A percentile compares a stretch with the other conserved stretches of the same genome.
phyloP scores from a whole-genome alignment of 148 eudicot genomes.

The Fagopyrum esculentum region DNA sequence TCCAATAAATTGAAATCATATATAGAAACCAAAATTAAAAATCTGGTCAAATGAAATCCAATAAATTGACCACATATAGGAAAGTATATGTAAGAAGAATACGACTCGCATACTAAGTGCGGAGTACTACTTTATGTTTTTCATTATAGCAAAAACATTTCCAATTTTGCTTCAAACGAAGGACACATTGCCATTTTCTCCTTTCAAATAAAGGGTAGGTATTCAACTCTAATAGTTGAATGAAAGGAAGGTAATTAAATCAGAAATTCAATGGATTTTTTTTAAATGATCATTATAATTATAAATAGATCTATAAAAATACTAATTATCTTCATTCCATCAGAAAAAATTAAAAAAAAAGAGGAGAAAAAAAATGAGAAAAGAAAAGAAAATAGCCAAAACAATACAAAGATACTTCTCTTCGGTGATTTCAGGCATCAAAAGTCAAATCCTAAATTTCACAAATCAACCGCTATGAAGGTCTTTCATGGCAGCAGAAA shows the following conservation, averaged over 20 bases:
- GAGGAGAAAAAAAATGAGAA: not conserved
- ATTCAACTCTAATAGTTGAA: too few relatives aligned
- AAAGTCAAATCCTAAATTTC: slow-evolving; percentile 1
- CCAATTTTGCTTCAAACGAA: not conserved
- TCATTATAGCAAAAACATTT: not conserved
- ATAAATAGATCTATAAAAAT: not conserved
- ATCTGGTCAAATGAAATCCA: too few relatives aligned
- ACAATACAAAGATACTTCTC: not conserved
- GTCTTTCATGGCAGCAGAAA: slow-evolving; percentile 1
- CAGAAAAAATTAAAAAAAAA: not conserved
- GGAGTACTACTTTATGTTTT: not conserved
- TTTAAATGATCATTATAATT: not conserved
- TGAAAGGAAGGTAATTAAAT: slow-evolving; percentile 1
- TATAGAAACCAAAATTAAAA: not conserved
- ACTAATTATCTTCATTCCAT: not conserved
- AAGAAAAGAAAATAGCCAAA: not conserved
- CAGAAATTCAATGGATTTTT: not conserved
- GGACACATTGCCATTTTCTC: not conserved
- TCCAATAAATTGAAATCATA: too few relatives aligned
- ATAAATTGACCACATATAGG: not conserved
- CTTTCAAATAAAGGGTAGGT: not conserved
- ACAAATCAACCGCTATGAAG: not conserved
- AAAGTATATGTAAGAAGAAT: too few relatives aligned
- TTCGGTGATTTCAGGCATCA: not conserved
- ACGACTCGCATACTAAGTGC: too few relatives aligned